phyloP scores from a whole-genome alignment of 2,329 filamentous ascomycete genomes.

The Diplodia scrobiculata region DNA sequence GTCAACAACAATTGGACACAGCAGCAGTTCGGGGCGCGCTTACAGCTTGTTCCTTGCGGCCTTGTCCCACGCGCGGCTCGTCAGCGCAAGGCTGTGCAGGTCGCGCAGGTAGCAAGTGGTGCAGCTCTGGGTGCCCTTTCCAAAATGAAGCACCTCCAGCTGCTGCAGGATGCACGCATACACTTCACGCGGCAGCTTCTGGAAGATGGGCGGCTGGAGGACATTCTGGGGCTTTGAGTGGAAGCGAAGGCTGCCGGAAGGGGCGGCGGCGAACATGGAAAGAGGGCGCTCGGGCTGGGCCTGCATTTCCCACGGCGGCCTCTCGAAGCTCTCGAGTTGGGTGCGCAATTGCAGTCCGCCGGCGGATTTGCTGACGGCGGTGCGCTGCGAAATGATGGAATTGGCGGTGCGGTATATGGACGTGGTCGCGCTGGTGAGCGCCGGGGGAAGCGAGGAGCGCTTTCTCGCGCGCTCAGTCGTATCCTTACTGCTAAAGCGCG shows the following conservation, averaged over 20 bases:
- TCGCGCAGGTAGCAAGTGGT: conserved; percentile 59
- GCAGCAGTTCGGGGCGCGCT: conserved; percentile 32
- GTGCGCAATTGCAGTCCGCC: background rate
- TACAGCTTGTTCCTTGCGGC: conserved; percentile 56
- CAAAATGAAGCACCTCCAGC: conserved; percentile 50
- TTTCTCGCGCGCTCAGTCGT: background rate
- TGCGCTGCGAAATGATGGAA: conserved; percentile 21
- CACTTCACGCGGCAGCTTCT: conserved; percentile 56
- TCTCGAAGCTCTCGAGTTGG: conserved; percentile 3
- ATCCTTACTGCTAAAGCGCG: conserved; percentile 8
- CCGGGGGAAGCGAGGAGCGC: conserved; percentile 9
- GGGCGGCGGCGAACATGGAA: conserved; percentile 3
- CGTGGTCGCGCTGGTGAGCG: conserved; percentile 5
- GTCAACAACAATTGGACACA: background rate
- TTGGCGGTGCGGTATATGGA: conserved; percentile 22
- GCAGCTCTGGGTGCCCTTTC: conserved; percentile 45
- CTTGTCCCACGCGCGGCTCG: conserved; percentile 60
- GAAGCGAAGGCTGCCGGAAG: conserved; percentile 1
- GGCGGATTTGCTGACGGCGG: background rate
- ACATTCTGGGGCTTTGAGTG: conserved; percentile 5
- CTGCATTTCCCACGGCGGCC: conserved; percentile 2
- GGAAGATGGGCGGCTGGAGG: conserved; percentile 43
- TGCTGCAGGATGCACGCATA: conserved; percentile 59
- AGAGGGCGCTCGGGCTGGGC: background rate
- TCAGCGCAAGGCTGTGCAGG: conserved; percentile 56